Evolutionary conservation across 78 protist genomes (phyloP).

Genomic region (Trichosphaerium sp.): DNA sequence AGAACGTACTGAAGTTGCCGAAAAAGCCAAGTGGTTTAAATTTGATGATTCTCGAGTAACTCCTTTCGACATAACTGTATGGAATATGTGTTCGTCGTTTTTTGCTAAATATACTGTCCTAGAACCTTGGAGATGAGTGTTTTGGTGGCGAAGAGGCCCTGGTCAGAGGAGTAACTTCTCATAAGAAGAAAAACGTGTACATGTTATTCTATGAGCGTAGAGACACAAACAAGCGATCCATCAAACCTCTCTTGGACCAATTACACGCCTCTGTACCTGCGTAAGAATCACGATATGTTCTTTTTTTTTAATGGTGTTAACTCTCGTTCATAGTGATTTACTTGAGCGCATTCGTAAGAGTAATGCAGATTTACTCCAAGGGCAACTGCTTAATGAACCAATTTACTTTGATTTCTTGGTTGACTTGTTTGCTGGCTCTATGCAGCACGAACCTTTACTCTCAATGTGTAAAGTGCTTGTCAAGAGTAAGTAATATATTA

Average conservation of each 20-base stretch:
- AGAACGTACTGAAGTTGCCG: no score
- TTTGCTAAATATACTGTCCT: not conserved
- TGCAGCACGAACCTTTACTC: no score
- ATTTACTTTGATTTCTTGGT: slow-evolving; percentile 38
- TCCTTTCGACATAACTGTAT: slow-evolving; percentile 16
- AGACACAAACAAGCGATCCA: not conserved
- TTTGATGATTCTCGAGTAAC: slow-evolving; percentile 57
- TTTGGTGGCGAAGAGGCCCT: slow-evolving; percentile 34
- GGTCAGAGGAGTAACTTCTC: no score
- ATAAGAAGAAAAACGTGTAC: slow-evolving; percentile 8
- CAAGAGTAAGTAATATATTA: no score
- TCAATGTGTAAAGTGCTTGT: no score
- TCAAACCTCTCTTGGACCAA: not conserved
- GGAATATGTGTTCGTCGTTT: not conserved
- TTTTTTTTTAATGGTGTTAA: no score
- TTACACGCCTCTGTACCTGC: no score
- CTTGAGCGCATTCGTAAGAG: slow-evolving; percentile 31
- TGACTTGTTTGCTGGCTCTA: no score
- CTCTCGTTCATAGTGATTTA: slow-evolving; percentile 36
- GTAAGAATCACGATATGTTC: no score
- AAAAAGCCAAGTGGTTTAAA: slow-evolving; percentile 33
- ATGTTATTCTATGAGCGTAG: slow-evolving; percentile 59
- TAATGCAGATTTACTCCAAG: slow-evolving; percentile 51
- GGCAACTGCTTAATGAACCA: slow-evolving; percentile 47
- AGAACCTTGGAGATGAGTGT: not conserved